phyloP scores from a whole-genome alignment of 768 basidiomycete genomes.

The Mycena galericulata region DNA sequence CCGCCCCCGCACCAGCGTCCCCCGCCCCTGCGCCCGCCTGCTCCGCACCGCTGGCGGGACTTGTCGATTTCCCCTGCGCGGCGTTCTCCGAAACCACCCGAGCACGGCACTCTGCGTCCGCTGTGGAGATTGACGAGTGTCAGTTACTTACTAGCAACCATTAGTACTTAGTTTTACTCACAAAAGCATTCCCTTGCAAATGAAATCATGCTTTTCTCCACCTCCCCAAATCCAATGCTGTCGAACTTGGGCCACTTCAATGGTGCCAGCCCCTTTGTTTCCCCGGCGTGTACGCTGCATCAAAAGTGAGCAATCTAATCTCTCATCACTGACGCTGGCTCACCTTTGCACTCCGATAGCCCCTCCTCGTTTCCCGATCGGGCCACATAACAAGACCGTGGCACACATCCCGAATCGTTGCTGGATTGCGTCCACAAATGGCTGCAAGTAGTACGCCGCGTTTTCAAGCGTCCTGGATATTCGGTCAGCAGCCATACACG shows the following conservation, averaged over 20 bases:
- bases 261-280: not conserved
- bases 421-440: constrained; percentile 5
- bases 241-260: not conserved
- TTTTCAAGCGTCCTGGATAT: not conserved
- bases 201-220: not conserved
- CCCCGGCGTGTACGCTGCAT: constrained; percentile 16
- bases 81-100: not conserved
- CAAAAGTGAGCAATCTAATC: not conserved
- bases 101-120: constrained; percentile 5
- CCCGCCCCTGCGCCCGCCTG: not conserved
- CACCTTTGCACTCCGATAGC: constrained; percentile 2
- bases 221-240: not conserved
- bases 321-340: not conserved
- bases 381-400: not conserved
- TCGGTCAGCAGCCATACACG: no score
- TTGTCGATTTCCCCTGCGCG: not conserved
- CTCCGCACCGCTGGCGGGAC: no score
- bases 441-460: constrained; percentile 1
- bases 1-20: not conserved
- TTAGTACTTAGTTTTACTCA: not conserved
- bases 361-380: not conserved
- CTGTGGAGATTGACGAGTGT: not conserved
- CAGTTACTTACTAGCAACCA: not conserved
- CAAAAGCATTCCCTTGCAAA: constrained; percentile 12
- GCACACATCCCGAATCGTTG: constrained; percentile 10